Conservation (phyloP, 768 basidiomycete species). For the Russula vinacea region DNA sequence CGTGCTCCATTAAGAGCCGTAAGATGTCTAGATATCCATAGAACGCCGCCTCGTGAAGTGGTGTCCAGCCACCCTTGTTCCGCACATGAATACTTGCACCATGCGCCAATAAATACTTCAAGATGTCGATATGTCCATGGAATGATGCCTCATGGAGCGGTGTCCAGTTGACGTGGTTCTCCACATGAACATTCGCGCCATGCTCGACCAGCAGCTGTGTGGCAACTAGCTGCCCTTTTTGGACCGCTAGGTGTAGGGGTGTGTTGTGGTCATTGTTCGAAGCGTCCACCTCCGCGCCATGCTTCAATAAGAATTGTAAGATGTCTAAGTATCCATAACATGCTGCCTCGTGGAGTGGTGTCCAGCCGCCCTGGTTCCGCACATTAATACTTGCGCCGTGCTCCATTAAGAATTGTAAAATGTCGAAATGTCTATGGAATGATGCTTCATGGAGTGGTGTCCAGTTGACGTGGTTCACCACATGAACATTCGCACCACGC, state of each 20-base stretch:
- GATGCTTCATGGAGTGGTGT: not conserved
- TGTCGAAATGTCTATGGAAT: not conserved
- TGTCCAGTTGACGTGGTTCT: not conserved
- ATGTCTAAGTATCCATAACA: not conserved
- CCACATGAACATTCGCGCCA: not conserved
- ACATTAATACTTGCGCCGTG: not conserved
- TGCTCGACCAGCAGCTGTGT: not conserved
- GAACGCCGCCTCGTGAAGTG: not conserved
- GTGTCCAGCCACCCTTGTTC: not conserved
- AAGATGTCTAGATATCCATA: not conserved
- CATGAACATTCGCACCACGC: no score
- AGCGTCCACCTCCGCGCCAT: not conserved
- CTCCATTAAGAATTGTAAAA: not conserved
- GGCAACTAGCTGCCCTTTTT: not conserved
- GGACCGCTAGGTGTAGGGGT: not conserved
- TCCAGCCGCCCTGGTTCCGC: not conserved
- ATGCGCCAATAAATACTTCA: not conserved
- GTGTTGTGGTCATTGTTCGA: not conserved
- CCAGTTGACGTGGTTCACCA: no score
- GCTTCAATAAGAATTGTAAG: not conserved
- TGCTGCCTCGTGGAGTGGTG: not conserved
- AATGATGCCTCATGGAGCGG: not conserved
- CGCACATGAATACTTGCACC: not conserved
- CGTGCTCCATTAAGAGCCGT: not conserved
- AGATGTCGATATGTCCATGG: not conserved